A percentile compares a stretch with the other conserved stretches of the same genome.
Evolutionary conservation across 345 rosid species (phyloP).

Genomic region (Alliaria petiolata): DNA sequence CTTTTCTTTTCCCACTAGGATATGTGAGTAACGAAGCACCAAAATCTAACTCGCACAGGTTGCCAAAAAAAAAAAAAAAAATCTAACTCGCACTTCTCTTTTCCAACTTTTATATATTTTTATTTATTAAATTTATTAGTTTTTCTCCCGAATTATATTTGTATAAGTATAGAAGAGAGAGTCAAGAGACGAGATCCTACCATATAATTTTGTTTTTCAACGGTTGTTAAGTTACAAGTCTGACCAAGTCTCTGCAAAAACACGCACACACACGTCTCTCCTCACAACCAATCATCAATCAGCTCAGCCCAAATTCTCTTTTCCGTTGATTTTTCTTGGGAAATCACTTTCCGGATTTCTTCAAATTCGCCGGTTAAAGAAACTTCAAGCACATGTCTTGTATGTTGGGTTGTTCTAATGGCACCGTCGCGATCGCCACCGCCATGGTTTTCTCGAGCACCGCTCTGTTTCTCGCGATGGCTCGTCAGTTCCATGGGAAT

Average conservation of each 20-base stretch:
- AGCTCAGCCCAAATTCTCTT: not conserved
- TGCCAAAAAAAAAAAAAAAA: too few relatives aligned
- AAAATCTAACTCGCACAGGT: too few relatives aligned
- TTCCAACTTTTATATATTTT: constrained; percentile 8
- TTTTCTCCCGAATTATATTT: not conserved
- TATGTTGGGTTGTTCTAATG: constrained; percentile 40
- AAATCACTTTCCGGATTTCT: not conserved
- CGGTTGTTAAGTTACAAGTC: constrained; percentile 23
- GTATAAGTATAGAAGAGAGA: constrained; percentile 23
- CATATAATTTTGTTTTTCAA: constrained; percentile 5
- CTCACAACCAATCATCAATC: constrained; percentile 23
- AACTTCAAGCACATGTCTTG: constrained; percentile 17
- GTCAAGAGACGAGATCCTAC: constrained; percentile 17
- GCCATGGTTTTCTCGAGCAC: constrained; percentile 90
- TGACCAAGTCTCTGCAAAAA: constrained; percentile 9
- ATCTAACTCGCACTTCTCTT: not conserved
- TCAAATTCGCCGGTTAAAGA: not conserved
- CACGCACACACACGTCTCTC: constrained; percentile 26
- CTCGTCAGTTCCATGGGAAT: constrained; percentile 39
- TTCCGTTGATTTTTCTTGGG: not conserved
- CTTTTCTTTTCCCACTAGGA: constrained; percentile 9
- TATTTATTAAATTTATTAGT: not conserved
- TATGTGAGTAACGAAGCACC: constrained; percentile 21
- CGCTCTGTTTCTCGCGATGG: constrained; percentile 56
- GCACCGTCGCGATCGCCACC: constrained; percentile 58